These are phyloP conservation scores for Claviceps digitariae DNA, from an alignment of 2,329 filamentous ascomycete genomes.

Conservation along the genomic window DNA sequence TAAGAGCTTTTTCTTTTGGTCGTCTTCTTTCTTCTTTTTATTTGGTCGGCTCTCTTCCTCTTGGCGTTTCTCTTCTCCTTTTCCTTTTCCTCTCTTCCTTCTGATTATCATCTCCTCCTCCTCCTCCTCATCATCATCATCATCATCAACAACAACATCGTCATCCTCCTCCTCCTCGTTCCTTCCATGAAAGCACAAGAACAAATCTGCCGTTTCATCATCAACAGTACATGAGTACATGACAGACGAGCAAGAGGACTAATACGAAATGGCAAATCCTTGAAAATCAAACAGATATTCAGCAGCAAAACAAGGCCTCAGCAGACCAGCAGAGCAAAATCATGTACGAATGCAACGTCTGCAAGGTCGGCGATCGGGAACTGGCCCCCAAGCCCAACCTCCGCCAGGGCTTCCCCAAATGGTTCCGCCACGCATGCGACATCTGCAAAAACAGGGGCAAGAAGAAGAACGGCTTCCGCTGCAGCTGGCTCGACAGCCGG, in stretches of 20 bases:
- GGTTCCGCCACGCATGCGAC: conserved; percentile 14
- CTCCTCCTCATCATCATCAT: not conserved
- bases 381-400: conserved; percentile 7
- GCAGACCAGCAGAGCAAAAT: too few species aligned
- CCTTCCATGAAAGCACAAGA: not conserved
- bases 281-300: not conserved
- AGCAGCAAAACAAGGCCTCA: not conserved
- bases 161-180: not conserved
- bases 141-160: not conserved
- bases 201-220: too few species aligned
- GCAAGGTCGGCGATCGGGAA: not conserved
- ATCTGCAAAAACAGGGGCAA: conserved; percentile 8
- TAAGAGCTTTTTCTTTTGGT: not conserved
- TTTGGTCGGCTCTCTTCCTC: not conserved
- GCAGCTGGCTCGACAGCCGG: conserved; percentile 13
- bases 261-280: too few species aligned
- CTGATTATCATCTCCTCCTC: not conserved
- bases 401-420: conserved; percentile 7
- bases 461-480: conserved; percentile 4
- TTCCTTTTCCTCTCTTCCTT: not conserved
- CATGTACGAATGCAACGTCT: not conserved
- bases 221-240: too few species aligned
- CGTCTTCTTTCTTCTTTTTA: not conserved
- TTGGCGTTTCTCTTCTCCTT: too few species aligned
- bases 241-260: too few species aligned